Evolutionary conservation across 768 basidiomycete genomes (phyloP).

Genomic region (Russula sp.): DNA sequence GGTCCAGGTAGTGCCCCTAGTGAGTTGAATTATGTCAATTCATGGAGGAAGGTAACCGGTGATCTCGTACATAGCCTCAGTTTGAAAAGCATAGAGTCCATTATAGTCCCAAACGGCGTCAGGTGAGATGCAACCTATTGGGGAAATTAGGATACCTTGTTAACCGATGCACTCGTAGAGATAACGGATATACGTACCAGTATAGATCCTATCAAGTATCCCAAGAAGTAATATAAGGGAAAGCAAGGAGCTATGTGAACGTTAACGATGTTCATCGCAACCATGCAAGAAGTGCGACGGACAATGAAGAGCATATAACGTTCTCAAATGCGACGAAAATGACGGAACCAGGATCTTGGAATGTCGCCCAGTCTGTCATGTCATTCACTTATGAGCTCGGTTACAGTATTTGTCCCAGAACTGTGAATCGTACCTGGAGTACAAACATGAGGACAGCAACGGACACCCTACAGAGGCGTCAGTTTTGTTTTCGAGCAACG

Average conservation of each 20-base stretch:
- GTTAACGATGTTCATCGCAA: slow-evolving; percentile 19
- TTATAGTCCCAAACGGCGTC: slow-evolving; percentile 38
- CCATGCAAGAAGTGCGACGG: not conserved
- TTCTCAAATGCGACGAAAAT: slow-evolving; percentile 33
- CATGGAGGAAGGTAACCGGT: not conserved
- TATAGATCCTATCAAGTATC: slow-evolving; percentile 41
- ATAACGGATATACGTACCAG: slow-evolving; percentile 7
- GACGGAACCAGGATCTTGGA: slow-evolving; percentile 33
- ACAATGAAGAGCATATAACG: slow-evolving; percentile 35
- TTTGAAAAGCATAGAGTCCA: slow-evolving; percentile 51
- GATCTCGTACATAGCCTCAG: slow-evolving; percentile 40
- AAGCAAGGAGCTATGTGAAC: slow-evolving; percentile 37
- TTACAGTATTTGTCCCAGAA: not conserved
- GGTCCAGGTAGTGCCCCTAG: slow-evolving; percentile 35
- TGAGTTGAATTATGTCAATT: slow-evolving; percentile 20
- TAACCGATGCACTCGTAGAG: not conserved
- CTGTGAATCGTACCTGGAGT: slow-evolving; percentile 36
- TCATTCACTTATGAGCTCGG: not conserved
- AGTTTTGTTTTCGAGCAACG: slow-evolving; percentile 1
- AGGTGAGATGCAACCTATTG: slow-evolving; percentile 30
- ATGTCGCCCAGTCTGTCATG: slow-evolving; percentile 40
- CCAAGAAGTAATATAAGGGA: slow-evolving; percentile 45
- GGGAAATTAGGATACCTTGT: not conserved
- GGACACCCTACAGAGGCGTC: slow-evolving; percentile 38
- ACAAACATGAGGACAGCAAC: slow-evolving; percentile 44